Percentiles rank a stretch among this genome's conserved stretches.
These are phyloP conservation scores for Gigaspora rosea DNA, from an alignment of 192 early-diverging fungal genomes.

Conservation along the genomic window DNA sequence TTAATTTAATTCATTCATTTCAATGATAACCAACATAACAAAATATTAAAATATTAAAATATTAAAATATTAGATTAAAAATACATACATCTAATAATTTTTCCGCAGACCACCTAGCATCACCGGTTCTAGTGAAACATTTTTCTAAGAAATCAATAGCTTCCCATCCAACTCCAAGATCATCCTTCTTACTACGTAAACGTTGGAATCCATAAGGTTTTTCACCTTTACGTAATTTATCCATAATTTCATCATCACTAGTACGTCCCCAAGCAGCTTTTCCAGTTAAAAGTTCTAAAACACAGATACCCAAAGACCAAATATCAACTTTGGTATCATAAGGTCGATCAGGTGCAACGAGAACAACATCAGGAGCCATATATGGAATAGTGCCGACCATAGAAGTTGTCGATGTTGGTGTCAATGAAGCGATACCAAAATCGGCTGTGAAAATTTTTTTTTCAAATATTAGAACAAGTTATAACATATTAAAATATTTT, in stretches of 20 bases:
- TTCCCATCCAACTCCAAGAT: constrained; percentile 22
- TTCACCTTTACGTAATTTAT: constrained; percentile 18
- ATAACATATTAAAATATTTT: background rate
- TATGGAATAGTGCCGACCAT: constrained; percentile 34
- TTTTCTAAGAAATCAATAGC: constrained; percentile 23
- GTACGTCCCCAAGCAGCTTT: constrained; percentile 30
- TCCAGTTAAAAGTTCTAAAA: constrained; percentile 31
- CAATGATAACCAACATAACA: background rate
- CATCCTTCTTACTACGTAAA: constrained; percentile 26
- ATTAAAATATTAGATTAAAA: background rate
- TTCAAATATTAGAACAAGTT: no score
- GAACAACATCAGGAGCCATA: constrained; percentile 32
- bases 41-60: background rate
- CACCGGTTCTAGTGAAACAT: constrained; percentile 7
- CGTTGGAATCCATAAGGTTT: constrained; percentile 22
- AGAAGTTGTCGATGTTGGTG: constrained; percentile 28
- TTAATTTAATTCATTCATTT: background rate
- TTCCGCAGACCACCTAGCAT: constrained; percentile 27
- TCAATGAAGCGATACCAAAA: constrained; percentile 32
- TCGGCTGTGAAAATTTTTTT: constrained; percentile 17
- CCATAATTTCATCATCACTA: constrained; percentile 26
- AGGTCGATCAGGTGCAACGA: constrained; percentile 11
- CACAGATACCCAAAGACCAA: constrained; percentile 33
- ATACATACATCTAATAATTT: constrained; percentile 25
- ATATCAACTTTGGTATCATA: constrained; percentile 31